phyloP scores from a whole-genome alignment of 2,329 filamentous ascomycete species.

The Diaporthe ilicicola region DNA sequence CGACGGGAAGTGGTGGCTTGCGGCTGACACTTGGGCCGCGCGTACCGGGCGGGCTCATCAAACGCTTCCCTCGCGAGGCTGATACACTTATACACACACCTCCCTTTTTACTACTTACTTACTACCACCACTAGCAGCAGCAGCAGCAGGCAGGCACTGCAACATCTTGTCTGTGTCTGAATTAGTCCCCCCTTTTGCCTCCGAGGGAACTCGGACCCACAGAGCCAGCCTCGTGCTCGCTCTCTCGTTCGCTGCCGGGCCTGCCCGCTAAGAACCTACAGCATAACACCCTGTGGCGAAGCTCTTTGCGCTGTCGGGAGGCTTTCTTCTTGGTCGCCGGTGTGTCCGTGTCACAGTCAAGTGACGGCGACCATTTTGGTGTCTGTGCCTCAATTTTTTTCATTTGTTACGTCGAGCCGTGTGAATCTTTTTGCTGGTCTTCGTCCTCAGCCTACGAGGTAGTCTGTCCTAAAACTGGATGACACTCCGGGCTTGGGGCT shows the following conservation, averaged over 20 bases:
- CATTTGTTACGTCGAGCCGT: neutral
- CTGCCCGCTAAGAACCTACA: neutral
- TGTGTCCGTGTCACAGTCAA: neutral
- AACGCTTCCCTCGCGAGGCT: conserved; percentile 7
- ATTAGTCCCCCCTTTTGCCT: too few relatives aligned
- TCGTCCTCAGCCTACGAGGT: too few relatives aligned
- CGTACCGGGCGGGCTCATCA: neutral
- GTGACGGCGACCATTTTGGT: neutral
- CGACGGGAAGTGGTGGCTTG: conserved; percentile 13
- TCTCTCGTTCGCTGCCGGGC: neutral
- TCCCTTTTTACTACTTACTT: too few relatives aligned
- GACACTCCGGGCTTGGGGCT: too few relatives aligned
- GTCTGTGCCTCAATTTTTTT: neutral
- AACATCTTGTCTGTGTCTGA: neutral
- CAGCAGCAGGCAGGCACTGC: too few relatives aligned
- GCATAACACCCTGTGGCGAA: neutral
- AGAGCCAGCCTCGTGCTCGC: conserved; percentile 22
- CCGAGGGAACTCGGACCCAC: too few relatives aligned
- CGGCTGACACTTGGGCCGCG: conserved; percentile 19
- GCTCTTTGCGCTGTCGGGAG: neutral
- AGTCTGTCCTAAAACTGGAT: too few relatives aligned
- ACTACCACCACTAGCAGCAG: too few relatives aligned
- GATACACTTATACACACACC: neutral
- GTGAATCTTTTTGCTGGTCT: too few relatives aligned
- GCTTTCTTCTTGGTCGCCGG: too few relatives aligned